These are phyloP conservation scores for Chlamydomonas incerta DNA, from an alignment of 139 green algal genomes.

Conservation along the genomic window DNA sequence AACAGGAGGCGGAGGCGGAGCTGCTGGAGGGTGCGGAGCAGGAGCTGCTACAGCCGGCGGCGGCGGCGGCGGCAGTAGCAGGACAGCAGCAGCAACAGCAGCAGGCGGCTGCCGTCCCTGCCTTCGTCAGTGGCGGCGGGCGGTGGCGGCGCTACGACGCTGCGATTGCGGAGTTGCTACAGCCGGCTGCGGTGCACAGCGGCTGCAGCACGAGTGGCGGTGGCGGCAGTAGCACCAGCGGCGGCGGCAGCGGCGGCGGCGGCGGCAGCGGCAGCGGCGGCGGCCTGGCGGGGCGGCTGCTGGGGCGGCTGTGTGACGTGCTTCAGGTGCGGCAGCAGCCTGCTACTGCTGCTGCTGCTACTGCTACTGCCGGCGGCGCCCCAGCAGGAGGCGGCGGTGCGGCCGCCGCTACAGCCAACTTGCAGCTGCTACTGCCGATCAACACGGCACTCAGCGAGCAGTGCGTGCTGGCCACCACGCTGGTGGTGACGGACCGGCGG, in stretches of 20 bases:
- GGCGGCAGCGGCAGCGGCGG: too few relatives aligned
- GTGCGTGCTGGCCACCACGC: slow-evolving; percentile 43
- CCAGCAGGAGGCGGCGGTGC: too few relatives aligned
- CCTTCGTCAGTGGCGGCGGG: too few relatives aligned
- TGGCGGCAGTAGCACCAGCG: too few relatives aligned
- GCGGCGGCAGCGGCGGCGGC: too few relatives aligned
- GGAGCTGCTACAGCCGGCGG: too few relatives aligned
- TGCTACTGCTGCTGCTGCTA: too few relatives aligned
- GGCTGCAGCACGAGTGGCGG: too few relatives aligned
- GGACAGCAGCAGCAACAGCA: background rate
- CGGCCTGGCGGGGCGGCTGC: background rate
- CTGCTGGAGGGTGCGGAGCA: background rate
- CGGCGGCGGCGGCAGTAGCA: background rate
- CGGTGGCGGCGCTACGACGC: background rate
- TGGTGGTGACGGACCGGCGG: slow-evolving; percentile 59
- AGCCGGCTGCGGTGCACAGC: background rate
- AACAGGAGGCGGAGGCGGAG: too few relatives aligned
- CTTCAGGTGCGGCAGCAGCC: background rate
- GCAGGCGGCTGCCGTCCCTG: too few relatives aligned
- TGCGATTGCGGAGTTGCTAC: background rate
- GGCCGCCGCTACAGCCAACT: too few relatives aligned
- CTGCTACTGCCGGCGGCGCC: too few relatives aligned
- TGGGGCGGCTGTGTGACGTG: slow-evolving; percentile 21
- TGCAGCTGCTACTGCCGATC: slow-evolving; percentile 46
- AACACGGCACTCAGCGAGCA: slow-evolving; percentile 66